phyloP scores from a whole-genome alignment of 805 yeast genomes.

The Yamadazyma olivae region DNA sequence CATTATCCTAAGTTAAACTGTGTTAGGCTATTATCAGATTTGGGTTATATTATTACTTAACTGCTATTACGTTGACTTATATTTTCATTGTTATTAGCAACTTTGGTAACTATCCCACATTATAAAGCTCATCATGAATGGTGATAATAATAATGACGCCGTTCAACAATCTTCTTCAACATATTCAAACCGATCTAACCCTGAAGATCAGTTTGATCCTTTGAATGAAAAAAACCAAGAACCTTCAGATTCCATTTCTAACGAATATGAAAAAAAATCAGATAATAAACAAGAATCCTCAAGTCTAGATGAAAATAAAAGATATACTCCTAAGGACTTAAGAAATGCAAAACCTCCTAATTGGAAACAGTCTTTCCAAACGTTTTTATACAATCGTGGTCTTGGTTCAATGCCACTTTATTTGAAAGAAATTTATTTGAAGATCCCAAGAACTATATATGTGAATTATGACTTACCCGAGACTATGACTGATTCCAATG shows the following conservation, averaged over 20 bases:
- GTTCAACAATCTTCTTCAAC: slow-evolving; percentile 9
- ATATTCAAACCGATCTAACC: slow-evolving; percentile 5
- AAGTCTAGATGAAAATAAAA: no score
- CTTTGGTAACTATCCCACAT: no score
- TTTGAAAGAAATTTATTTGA: slow-evolving; percentile 33
- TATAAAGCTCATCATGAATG: no score
- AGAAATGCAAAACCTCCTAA: slow-evolving; percentile 18
- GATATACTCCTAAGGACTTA: slow-evolving; percentile 7
- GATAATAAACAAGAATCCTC: neutral
- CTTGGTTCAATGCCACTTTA: slow-evolving; percentile 30
- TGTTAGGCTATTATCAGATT: no score
- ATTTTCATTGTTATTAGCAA: no score
- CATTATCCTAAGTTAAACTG: no score
- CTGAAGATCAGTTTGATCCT: neutral
- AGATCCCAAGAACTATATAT: slow-evolving; percentile 43
- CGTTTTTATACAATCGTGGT: slow-evolving; percentile 20
- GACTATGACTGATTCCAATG: slow-evolving; percentile 29
- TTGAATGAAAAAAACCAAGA: neutral
- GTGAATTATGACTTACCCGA: slow-evolving; percentile 50
- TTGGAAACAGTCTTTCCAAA: slow-evolving; percentile 17
- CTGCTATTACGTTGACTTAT: no score
- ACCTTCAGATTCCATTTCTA: neutral
- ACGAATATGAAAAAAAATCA: neutral
- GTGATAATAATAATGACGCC: no score
- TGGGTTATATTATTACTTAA: no score